Percentiles rank a stretch among this genome's conserved stretches.
Conservation (phyloP, 352 stramenopile species). For the Peronospora belbahrii region DNA sequence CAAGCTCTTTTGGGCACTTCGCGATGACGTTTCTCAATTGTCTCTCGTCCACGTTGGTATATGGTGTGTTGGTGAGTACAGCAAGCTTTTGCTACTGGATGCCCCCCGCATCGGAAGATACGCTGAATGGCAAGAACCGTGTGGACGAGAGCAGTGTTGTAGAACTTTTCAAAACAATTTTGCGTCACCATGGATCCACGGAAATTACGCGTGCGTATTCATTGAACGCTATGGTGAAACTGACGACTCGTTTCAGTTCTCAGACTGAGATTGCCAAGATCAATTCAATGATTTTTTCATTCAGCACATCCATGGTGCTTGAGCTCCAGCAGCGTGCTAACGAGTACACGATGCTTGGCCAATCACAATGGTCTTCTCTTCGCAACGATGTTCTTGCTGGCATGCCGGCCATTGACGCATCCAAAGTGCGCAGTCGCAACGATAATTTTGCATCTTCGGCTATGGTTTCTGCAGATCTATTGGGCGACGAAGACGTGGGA, state of each 20-base stretch:
- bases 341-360: slow-evolving; percentile 91
- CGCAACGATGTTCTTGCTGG: slow-evolving; percentile 85
- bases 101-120: slow-evolving; percentile 52
- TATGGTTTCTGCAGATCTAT: slow-evolving; percentile 58
- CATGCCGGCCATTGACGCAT: slow-evolving; percentile 92
- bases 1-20: slow-evolving; percentile 94
- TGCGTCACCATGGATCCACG: slow-evolving; percentile 76
- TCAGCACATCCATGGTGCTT: slow-evolving; percentile 88
- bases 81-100: slow-evolving; percentile 82
- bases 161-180: slow-evolving; percentile 70
- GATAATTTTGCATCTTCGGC: slow-evolving; percentile 32
- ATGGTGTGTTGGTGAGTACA: slow-evolving; percentile 98
- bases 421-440: slow-evolving; percentile 67
- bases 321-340: slow-evolving; percentile 96
- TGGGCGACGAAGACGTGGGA: slow-evolving; percentile 50
- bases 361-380: slow-evolving; percentile 59
- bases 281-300: slow-evolving; percentile 83
- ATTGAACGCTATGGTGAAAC: slow-evolving; percentile 91
- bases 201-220: slow-evolving; percentile 78
- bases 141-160: slow-evolving; percentile 64
- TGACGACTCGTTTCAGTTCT: slow-evolving; percentile 88
- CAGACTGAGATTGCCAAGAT: slow-evolving; percentile 65
- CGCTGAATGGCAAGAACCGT: slow-evolving; percentile 50
- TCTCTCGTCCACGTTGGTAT: slow-evolving; percentile 96
- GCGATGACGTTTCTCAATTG: slow-evolving; percentile 92